Evolutionary conservation across 108 stramenopile genomes (phyloP), one percentile per base, ranked within the genome.

Genomic region (Mayamaea pseudoterrestris): DNA sequence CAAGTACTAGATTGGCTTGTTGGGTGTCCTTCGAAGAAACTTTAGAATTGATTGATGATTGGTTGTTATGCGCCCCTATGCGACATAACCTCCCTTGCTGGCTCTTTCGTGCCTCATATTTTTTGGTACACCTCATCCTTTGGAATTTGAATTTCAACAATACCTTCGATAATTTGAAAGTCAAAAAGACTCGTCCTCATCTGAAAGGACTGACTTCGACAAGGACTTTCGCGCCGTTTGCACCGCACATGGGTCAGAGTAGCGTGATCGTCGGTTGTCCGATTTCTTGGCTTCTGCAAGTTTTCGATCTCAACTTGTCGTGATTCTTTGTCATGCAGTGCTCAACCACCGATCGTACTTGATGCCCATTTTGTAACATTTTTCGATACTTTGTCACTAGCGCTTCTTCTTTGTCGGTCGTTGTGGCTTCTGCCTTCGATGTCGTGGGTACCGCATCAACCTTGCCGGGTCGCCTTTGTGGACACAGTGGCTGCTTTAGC

Each of bases 21-120:
- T 24, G n/a, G n/a, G 57, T 14, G 27, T 34, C 41, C 0, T 43
- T 30, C n/a, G 53, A 41, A 42, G 39, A 16, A 3, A 26, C 3
- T 2, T 24, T 40, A 2, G 37, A 2, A 4, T 39, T 48, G 2
- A 28, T 61, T 4, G 21, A 45, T 5, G 41, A 26, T 22, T 20
- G 3, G 2, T 14, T 27, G 46, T 7, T 29, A 27, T 11, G 30
- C 80, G 83, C 30, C 86, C 55, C 7, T 86, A 71, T 43, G 74
- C 71, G 21, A 50, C 65, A 3, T 81, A 65, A 13, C 86, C 73
- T 30, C 78, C 83, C 13, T 64, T 61, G 13, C 60, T 74, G 27
- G 74, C 72, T 2, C 80, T 77, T 50, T 91, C 82, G 18, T 69
- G 64, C 29, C 55, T 61, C 89, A n/a, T n/a, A 85, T 86, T 42